phyloP scores from a whole-genome alignment of 1,284 basidiomycete genomes.

The Pisolithus thermaeus region DNA sequence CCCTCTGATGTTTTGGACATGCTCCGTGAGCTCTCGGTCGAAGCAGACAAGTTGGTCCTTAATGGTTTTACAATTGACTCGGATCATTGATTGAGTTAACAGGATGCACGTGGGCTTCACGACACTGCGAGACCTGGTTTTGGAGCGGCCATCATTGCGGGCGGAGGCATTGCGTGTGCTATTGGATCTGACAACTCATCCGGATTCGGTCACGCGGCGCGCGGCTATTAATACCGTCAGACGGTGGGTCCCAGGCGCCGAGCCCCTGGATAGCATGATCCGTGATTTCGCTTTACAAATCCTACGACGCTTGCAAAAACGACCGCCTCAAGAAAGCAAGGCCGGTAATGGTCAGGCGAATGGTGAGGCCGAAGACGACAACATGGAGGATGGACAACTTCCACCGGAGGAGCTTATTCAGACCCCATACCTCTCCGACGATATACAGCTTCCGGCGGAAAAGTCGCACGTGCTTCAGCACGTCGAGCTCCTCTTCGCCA shows the following conservation, averaged over 20 bases:
- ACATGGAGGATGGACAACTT: constrained; percentile 68
- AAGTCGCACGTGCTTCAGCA: constrained; percentile 82
- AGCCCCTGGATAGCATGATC: constrained; percentile 74
- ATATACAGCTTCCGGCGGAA: constrained; percentile 67
- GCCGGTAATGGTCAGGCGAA: constrained; percentile 17
- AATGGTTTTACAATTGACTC: constrained; percentile 9
- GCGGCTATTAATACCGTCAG: constrained; percentile 92
- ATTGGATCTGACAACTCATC: constrained; percentile 86
- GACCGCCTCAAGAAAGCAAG: constrained; percentile 20
- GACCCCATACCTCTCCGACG: constrained; percentile 72
- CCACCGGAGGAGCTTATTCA: constrained; percentile 67
- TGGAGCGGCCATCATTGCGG: constrained; percentile 77
- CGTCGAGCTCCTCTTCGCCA: constrained; percentile 84
- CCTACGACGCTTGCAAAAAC: constrained; percentile 64
- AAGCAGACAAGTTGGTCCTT: constrained; percentile 59
- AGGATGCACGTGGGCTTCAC: constrained; percentile 85
- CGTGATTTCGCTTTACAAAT: constrained; percentile 71
- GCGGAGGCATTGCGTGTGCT: constrained; percentile 72
- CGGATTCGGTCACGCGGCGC: constrained; percentile 80
- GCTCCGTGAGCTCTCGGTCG: constrained; percentile 76
- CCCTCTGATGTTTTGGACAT: constrained; percentile 70
- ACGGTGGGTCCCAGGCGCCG: constrained; percentile 81
- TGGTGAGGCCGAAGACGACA: constrained; percentile 42
- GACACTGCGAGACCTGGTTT: constrained; percentile 81
- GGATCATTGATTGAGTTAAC: constrained; percentile 18